Conservation (phyloP, 176 grass and related monocot genomes). For the Bonia amplexicaulis region DNA sequence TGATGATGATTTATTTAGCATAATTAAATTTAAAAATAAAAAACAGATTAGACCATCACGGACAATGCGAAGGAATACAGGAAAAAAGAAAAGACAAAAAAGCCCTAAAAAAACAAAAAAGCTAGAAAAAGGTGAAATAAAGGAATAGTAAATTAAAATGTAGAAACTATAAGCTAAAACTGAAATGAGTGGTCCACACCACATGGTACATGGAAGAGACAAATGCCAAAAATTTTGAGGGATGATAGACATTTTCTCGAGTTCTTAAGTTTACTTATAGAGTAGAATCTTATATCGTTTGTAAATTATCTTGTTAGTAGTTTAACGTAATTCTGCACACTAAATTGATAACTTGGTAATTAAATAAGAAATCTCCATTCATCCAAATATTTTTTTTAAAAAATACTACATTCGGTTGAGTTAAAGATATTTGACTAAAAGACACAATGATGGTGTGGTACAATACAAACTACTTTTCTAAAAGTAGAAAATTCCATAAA, state of each 20-base stretch:
- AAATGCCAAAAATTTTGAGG: background rate
- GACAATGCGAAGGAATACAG: too few species aligned
- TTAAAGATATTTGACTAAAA: background rate
- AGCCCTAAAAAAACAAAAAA: too few species aligned
- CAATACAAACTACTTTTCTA: background rate
- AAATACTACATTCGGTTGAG: background rate
- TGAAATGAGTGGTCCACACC: background rate
- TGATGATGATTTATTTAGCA: too few species aligned
- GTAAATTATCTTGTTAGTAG: background rate
- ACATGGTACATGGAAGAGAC: background rate
- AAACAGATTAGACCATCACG: too few species aligned
- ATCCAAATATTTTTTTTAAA: background rate
- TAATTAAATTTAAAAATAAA: too few species aligned
- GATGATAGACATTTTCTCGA: background rate
- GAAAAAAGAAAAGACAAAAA: too few species aligned
- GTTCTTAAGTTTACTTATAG: background rate
- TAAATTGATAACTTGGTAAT: background rate
- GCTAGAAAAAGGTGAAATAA: too few species aligned
- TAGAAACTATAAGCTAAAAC: too few species aligned
- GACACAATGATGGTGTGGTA: background rate
- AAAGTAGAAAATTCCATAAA: background rate
- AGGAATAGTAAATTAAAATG: too few species aligned
- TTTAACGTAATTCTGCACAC: background rate
- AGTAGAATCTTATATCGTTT: background rate
- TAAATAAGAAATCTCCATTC: background rate